Evolutionary conservation across 768 basidiomycete species (phyloP), one percentile per base, ranked within the genome.

Genomic region (Leucocoprinus sp.): DNA sequence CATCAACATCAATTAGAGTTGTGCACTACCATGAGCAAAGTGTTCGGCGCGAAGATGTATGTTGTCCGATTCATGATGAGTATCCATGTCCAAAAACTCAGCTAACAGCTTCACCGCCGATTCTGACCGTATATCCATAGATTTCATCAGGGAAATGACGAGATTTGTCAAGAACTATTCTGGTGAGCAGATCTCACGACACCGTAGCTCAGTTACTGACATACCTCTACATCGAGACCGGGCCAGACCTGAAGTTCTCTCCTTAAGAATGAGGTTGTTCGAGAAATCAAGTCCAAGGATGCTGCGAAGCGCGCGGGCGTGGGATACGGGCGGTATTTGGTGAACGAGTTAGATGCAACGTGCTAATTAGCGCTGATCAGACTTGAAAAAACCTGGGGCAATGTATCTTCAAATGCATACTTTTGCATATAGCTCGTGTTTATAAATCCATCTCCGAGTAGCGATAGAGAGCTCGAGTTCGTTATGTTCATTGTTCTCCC

Each of bases 51-150:
- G 86, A 19, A 69, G 62, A 48, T 75, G 70, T 44, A 80, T 70
- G 19, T 69, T 66, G 6, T 80, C 82, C 37, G 75, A 72, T 17
- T 59, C 58, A 49, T 80, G 79, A 2, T 74, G 70, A 2, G 65
- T 62, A 52, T 83, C 84, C 60, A 88, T 72, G 57, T 97, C 93
- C 37, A 97, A 71, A 64, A 93, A 93, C 54, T 95, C 93, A 11
- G 90, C 73, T 6, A 97, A 69, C 12, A 88, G 62, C 55, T 83
- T 86, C 35, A 97, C 75, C 33, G 92, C 88, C 29, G 84, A 79
- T 63, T 91, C 84, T 9, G 90, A 87, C 34, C 93, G 87, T 46
- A 97, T 86, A 64, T 97, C 93, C 44, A 96, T 79, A 2, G 87
- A 75, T 64, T 91, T 90, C 81, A 97, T 90, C 54, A 97, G 69